Evolutionary conservation across 2,329 filamentous ascomycete species (phyloP).

Genomic region (Alternaria sp.): DNA sequence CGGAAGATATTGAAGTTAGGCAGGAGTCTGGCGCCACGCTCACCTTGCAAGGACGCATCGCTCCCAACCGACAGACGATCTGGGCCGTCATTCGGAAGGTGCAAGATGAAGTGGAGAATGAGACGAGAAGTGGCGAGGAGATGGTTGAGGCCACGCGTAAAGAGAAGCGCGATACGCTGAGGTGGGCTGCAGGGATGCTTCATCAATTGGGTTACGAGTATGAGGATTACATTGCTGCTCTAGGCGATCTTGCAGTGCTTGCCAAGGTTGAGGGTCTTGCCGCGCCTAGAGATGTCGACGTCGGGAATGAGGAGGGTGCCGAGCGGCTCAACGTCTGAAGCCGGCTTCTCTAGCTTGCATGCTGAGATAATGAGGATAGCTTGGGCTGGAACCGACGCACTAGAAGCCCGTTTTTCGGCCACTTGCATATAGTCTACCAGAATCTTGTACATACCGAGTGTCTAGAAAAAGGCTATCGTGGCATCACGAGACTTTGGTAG

Average conservation of each 20-base stretch:
- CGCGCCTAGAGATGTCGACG: slow-evolving; percentile 13
- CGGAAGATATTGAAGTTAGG: slow-evolving; percentile 41
- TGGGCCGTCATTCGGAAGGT: slow-evolving; percentile 46
- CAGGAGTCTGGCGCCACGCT: slow-evolving; percentile 41
- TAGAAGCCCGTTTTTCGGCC: slow-evolving; percentile 24
- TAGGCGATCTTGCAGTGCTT: slow-evolving; percentile 42
- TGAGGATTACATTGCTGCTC: slow-evolving; percentile 43
- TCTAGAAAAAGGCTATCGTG: not conserved
- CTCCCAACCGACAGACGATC: slow-evolving; percentile 45
- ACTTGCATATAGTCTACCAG: slow-evolving; percentile 26
- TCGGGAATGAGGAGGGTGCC: not conserved
- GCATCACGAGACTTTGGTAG: not conserved
- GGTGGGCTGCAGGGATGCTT: slow-evolving; percentile 43
- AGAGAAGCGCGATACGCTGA: slow-evolving; percentile 39
- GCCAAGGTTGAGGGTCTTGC: slow-evolving; percentile 43
- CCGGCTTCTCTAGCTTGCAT: too few species aligned
- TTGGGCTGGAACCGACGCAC: not conserved
- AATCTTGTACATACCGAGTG: slow-evolving; percentile 13
- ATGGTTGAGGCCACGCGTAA: slow-evolving; percentile 22
- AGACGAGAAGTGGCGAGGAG: slow-evolving; percentile 19
- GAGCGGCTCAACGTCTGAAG: not conserved
- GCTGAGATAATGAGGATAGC: not conserved
- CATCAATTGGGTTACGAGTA: slow-evolving; percentile 45
- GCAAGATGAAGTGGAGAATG: slow-evolving; percentile 42
- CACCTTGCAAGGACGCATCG: slow-evolving; percentile 40